phyloP scores from a whole-genome alignment of 2,329 filamentous ascomycete species.

The Tolypocladium tropicale region DNA sequence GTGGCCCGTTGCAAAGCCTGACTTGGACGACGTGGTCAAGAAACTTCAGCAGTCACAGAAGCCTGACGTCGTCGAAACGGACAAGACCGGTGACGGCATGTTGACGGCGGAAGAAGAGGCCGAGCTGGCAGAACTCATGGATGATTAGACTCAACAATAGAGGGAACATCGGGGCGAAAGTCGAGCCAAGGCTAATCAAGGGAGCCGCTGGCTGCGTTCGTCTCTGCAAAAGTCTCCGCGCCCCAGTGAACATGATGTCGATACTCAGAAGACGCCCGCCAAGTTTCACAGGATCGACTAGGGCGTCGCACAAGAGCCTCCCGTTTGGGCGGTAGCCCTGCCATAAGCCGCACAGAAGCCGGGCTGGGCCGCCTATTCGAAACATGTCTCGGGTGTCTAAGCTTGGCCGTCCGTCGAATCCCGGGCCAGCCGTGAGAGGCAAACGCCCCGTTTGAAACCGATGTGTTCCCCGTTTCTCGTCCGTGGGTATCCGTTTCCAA shows the following conservation, averaged over 20 bases:
- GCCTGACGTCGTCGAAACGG: constrained; percentile 34
- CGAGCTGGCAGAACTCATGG: constrained; percentile 86
- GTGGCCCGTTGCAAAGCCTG: constrained; percentile 63
- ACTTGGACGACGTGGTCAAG: constrained; percentile 38
- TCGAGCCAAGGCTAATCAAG: not conserved
- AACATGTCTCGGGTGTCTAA: constrained; percentile 1
- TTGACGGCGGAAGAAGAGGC: constrained; percentile 87
- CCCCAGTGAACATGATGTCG: not conserved
- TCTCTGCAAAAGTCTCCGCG: not conserved
- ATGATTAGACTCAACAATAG: constrained; percentile 33
- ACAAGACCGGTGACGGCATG: constrained; percentile 33
- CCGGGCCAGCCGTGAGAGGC: not conserved
- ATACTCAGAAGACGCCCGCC: not conserved
- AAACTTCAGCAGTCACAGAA: constrained; percentile 35
- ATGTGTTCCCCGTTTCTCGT: not conserved
- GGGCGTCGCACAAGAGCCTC: not conserved
- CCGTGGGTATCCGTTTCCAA: too few relatives aligned
- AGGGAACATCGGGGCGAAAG: not conserved
- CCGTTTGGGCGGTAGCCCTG: not conserved
- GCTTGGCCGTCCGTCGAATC: not conserved
- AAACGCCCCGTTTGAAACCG: not conserved
- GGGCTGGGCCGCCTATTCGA: not conserved
- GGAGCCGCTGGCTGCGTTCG: too few relatives aligned
- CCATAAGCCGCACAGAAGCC: not conserved
- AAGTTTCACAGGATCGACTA: not conserved